These are phyloP conservation scores for Knoxdaviesia capensis DNA, from an alignment of 2,329 filamentous ascomycete species.

Conservation along the genomic window DNA sequence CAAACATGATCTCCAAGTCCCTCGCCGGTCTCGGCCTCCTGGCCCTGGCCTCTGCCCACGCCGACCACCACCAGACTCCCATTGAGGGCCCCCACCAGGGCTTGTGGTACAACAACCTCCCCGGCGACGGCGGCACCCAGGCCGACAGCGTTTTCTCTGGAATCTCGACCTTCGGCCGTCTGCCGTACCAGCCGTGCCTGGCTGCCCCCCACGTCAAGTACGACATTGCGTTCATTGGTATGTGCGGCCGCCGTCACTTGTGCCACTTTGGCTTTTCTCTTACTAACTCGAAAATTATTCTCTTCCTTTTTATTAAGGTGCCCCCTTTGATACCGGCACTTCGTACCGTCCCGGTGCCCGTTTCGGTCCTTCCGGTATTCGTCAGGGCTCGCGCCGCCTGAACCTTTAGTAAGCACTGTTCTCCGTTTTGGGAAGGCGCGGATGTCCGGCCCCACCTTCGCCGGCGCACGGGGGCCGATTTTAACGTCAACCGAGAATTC, in stretches of 20 bases:
- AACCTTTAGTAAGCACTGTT: slow-evolving; percentile 56
- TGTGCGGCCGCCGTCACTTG: slow-evolving; percentile 4
- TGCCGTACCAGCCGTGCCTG: slow-evolving; percentile 61
- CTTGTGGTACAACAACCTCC: slow-evolving; percentile 67
- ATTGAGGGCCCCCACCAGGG: slow-evolving; percentile 50
- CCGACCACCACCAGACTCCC: slow-evolving; percentile 35
- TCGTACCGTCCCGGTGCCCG: slow-evolving; percentile 69
- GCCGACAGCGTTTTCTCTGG: slow-evolving; percentile 73
- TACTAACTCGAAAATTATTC: slow-evolving; percentile 4
- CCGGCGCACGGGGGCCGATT: background rate
- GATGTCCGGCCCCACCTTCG: slow-evolving; percentile 14
- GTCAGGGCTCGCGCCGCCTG: slow-evolving; percentile 67
- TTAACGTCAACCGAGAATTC: background rate
- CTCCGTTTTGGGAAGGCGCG: slow-evolving; percentile 1
- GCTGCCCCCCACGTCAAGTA: slow-evolving; percentile 49
- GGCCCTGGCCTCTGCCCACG: slow-evolving; percentile 36
- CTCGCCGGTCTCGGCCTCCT: slow-evolving; percentile 20
- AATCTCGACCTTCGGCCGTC: slow-evolving; percentile 66
- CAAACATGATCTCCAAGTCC: slow-evolving; percentile 11
- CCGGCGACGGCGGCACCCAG: slow-evolving; percentile 70
- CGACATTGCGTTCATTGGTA: slow-evolving; percentile 72
- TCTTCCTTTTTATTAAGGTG: slow-evolving; percentile 25
- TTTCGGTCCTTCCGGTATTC: slow-evolving; percentile 68
- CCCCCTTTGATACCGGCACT: slow-evolving; percentile 71
- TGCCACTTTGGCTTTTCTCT: background rate